Base-by-base conservation (phyloP, 75 land plant genomes). In the Picea glauca region DNA sequence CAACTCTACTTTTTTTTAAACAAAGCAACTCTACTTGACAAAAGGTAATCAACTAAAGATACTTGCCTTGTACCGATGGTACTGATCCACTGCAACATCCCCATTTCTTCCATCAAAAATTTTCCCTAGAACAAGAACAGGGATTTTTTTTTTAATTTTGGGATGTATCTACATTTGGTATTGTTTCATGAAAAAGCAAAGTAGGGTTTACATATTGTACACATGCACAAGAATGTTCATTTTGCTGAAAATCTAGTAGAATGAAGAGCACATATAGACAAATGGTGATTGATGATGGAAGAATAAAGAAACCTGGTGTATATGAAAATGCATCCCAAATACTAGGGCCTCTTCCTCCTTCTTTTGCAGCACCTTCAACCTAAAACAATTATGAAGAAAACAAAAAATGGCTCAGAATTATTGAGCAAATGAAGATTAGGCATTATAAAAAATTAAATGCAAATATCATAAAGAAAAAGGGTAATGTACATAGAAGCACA, bases 291-390 rank as follows among this genome's bases (percentile, higher is more conserved):
- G 56, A 57, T 79, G 32, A 31, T 43, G 54, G n/a, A 30, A 65
- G 43, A 59, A 31, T 54, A 23, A 31, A 35, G 32, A 76, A 75
- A 85, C 98, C 98, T 80, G 85, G 65, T 64, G 76, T 83, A 32
- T 80, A 82, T 56, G 95, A 57, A 76, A 91, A 93, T 50, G 79
- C 83, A 82, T 94, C 98, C 98, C 98, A 94, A 76, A 94, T 91
- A 68, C 93, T 86, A 58, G 89, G 86, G 54, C 93, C 94, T 66
- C 89, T 88, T n/a, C 90, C 90, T 70, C 88, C 98, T 78, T 88
- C 90, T 32, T 81, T 83, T 46, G 74, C 64, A 60, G 95, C 98
- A 72, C 98, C 98, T 89, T 94, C 98, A 83, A 90, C 89, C 98
- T 94, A 75, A 35, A 50, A 50, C 56, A 50, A 50, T 50, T 9